Conservation (phyloP, 169 alveolate genomes). For the Amoebophrya sp. region DNA sequence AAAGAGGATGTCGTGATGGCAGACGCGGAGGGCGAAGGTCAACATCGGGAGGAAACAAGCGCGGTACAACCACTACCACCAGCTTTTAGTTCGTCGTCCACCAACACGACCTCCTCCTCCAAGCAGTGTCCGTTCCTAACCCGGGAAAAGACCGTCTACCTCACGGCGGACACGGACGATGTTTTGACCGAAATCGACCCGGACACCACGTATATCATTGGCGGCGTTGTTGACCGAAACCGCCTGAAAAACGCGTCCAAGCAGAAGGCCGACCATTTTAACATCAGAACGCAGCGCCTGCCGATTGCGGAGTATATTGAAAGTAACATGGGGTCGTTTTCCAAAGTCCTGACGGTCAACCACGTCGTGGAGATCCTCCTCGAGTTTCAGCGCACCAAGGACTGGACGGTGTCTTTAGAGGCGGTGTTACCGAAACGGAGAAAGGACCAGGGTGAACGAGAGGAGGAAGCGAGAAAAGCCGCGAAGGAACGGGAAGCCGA, state of each 20-base stretch:
- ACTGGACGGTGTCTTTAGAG: neutral
- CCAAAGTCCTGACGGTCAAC: neutral
- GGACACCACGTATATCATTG: constrained; percentile 41
- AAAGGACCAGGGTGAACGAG: neutral
- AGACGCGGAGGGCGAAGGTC: neutral
- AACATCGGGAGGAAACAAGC: too few species aligned
- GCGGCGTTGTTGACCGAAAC: constrained; percentile 52
- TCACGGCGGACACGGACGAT: constrained; percentile 52
- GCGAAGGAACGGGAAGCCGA: too few species aligned
- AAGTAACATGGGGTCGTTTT: neutral
- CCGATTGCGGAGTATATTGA: constrained; percentile 41
- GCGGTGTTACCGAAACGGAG: neutral
- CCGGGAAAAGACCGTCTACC: neutral
- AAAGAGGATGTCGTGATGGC: neutral
- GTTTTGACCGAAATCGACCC: constrained; percentile 35
- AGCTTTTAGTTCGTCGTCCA: too few species aligned
- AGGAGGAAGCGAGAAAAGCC: too few species aligned
- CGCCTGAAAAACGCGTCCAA: constrained; percentile 44
- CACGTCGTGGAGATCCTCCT: neutral
- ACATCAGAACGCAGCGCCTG: constrained; percentile 44
- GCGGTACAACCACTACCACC: too few species aligned
- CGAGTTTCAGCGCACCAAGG: neutral
- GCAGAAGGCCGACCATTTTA: constrained; percentile 43
- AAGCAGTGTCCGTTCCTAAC: neutral
- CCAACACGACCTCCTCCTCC: neutral